Conservation (phyloP, 2,329 filamentous ascomycete species). For the Colletotrichum filicis region DNA sequence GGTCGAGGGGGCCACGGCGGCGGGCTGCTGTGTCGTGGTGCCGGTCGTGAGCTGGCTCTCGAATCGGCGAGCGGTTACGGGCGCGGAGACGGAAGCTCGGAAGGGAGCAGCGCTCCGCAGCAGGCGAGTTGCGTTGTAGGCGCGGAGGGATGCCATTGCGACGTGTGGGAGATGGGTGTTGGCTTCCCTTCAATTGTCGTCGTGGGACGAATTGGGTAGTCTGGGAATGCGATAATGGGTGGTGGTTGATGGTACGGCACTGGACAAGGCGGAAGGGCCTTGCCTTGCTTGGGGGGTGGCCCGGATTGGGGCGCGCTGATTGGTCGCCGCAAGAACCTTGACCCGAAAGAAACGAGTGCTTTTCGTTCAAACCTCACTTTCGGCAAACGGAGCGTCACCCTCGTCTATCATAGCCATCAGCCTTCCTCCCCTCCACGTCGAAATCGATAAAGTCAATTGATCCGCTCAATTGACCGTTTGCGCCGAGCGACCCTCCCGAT, state of each 20-base stretch:
- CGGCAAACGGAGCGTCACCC: slow-evolving; percentile 35
- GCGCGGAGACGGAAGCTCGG: slow-evolving; percentile 48
- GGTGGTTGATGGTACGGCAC: slow-evolving; percentile 38
- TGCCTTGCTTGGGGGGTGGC: slow-evolving; percentile 30
- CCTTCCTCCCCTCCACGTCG: slow-evolving; percentile 25
- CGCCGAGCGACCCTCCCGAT: slow-evolving; percentile 39
- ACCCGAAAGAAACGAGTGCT: slow-evolving; percentile 58
- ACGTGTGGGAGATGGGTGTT: background rate
- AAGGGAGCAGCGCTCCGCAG: slow-evolving; percentile 58
- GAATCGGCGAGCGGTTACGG: slow-evolving; percentile 62
- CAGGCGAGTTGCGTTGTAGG: slow-evolving; percentile 62
- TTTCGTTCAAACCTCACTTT: slow-evolving; percentile 50
- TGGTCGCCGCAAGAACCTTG: slow-evolving; percentile 57
- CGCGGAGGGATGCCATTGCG: slow-evolving; percentile 75
- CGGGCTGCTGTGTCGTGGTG: slow-evolving; percentile 43
- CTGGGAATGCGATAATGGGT: slow-evolving; percentile 27
- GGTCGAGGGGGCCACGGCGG: slow-evolving; percentile 49
- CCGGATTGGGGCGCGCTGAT: slow-evolving; percentile 48
- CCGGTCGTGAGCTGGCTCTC: slow-evolving; percentile 62
- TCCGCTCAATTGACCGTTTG: slow-evolving; percentile 32
- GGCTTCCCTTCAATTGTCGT: slow-evolving; percentile 19
- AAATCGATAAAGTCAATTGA: slow-evolving; percentile 35
- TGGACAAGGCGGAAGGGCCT: slow-evolving; percentile 35
- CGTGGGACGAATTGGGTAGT: slow-evolving; percentile 6
- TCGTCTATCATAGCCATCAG: slow-evolving; percentile 29